These are phyloP conservation scores for Phytophthora nicotianae DNA, from an alignment of 352 stramenopile genomes.

Conservation along the genomic window DNA sequence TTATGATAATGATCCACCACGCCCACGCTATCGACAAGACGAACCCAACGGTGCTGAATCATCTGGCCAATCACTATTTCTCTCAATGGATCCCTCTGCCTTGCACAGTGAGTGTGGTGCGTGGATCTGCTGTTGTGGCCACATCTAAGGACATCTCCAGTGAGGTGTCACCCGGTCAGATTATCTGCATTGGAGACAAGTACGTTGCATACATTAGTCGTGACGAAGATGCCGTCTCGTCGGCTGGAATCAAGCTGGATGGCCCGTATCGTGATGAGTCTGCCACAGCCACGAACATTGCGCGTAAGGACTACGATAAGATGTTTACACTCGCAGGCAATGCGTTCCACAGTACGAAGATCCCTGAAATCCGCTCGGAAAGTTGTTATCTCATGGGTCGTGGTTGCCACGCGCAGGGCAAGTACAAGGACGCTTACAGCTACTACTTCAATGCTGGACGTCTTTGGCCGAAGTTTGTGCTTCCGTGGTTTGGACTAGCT, in stretches of 20 bases:
- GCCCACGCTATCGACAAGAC: constrained; percentile 90
- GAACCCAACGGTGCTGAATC: constrained; percentile 94
- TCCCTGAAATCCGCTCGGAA: constrained; percentile 94
- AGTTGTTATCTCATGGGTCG: constrained; percentile 96
- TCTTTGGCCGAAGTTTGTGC: constrained; percentile 86
- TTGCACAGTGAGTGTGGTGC: constrained; percentile 85
- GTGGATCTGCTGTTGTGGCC: constrained; percentile 83
- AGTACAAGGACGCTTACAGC: constrained; percentile 96
- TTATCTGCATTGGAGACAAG: constrained; percentile 92
- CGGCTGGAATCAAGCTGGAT: constrained; percentile 73
- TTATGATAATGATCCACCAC: constrained; percentile 93
- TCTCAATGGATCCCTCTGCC: constrained; percentile 95
- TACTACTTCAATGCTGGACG: constrained; percentile 96
- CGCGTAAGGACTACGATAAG: constrained; percentile 91
- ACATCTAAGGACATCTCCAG: constrained; percentile 89
- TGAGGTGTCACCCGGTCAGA: constrained; percentile 91
- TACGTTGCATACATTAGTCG: constrained; percentile 91
- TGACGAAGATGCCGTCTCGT: constrained; percentile 61
- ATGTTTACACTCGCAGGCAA: constrained; percentile 90
- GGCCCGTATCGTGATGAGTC: constrained; percentile 84
- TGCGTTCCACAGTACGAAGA: constrained; percentile 90
- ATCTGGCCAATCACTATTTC: constrained; percentile 99
- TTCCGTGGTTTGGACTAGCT: constrained; percentile 86
- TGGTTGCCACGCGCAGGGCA: constrained; percentile 93
- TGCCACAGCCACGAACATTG: constrained; percentile 57